A percentile compares a stretch with the other conserved stretches of the same genome.
phyloP scores from a whole-genome alignment of 2,329 filamentous ascomycete species.

The Chaetomium sp. region DNA sequence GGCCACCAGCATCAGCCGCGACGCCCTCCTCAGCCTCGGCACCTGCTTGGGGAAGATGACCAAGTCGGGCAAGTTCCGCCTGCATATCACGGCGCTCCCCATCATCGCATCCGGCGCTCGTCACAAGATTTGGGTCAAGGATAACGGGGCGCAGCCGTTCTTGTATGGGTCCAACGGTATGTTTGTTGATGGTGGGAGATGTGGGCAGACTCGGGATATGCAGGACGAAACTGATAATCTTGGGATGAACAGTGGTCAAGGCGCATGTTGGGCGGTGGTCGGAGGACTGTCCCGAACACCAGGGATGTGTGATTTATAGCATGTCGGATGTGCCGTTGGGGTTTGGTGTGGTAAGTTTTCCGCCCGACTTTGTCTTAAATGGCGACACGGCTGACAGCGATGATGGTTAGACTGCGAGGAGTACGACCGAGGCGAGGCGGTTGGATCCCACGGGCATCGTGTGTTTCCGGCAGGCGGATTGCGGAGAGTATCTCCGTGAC shows the following conservation, averaged over 20 bases:
- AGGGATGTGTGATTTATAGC: conserved; percentile 80
- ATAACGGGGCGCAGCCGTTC: conserved; percentile 96
- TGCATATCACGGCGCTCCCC: conserved; percentile 84
- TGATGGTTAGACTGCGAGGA: conserved; percentile 58
- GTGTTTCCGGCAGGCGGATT: conserved; percentile 86
- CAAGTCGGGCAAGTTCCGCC: conserved; percentile 89
- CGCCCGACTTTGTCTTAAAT: no score
- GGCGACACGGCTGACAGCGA: conserved; percentile 36
- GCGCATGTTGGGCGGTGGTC: conserved; percentile 70
- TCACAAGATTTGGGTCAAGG: conserved; percentile 96
- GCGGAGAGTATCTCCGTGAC: conserved; percentile 90
- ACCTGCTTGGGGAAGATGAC: conserved; percentile 91
- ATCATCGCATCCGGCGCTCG: conserved; percentile 85
- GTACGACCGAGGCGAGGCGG: conserved; percentile 73
- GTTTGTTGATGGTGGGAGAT: not conserved
- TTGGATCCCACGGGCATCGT: conserved; percentile 87
- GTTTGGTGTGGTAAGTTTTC: conserved; percentile 53
- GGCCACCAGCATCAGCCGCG: conserved; percentile 75
- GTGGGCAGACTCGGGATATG: not conserved
- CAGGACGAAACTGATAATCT: not conserved
- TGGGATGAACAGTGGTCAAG: conserved; percentile 48
- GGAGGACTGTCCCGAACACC: conserved; percentile 89
- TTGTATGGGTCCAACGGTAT: conserved; percentile 75
- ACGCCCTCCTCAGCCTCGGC: conserved; percentile 78
- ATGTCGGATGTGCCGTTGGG: conserved; percentile 94